Base-by-base conservation (phyloP, 345 rosid genomes). In the Clausena lansium region DNA sequence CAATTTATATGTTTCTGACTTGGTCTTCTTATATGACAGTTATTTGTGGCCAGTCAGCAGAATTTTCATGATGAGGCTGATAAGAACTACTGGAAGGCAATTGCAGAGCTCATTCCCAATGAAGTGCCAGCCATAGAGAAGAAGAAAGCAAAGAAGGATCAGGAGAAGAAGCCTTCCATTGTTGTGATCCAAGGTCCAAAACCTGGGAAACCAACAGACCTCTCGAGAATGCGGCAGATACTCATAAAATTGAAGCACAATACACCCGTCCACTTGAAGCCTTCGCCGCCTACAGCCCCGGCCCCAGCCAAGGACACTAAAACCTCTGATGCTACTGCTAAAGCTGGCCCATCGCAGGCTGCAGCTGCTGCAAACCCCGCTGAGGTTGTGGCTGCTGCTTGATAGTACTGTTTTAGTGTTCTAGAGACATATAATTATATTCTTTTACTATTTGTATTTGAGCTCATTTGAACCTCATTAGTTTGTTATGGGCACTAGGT, bases 21-120 rank as follows among this genome's bases (percentile, higher is more conserved):
- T 8, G 6, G 79, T 6, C 7, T 70, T 75, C 83, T 69, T 66
- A 58, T 59, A 28, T 77, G 7, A 67, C 83, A 92, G 91, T 67
- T 92, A 70, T 79, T 79, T 73, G 52, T 89, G 76, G 90, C 83
- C 67, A 84, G 76, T 65, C 90, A 73, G 41, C 89, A 87, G 80
- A 92, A 89, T 77, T 94, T 91, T 67, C 87, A 94, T 28, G 81
- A 87, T 0, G 93, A 92, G 74, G 89, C 89, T 27, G 88, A 91
- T 78, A 89, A 89, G 84, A 82, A 89, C 68, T 91, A 92, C 79
- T 94, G 98, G 95, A 90, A 92, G 87, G 86, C 92, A 22, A 94
- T 92, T 33, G 91, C 91, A 0, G 94, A 91, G 74, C 87, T 94
- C 76, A 85, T 94, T 79, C 98, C 97, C 58, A 90, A 89, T 9